Evolutionary conservation across 2,329 filamentous ascomycete genomes (phyloP), one percentile per base, ranked within the genome.

Genomic region (Diaporthe ampelina): DNA sequence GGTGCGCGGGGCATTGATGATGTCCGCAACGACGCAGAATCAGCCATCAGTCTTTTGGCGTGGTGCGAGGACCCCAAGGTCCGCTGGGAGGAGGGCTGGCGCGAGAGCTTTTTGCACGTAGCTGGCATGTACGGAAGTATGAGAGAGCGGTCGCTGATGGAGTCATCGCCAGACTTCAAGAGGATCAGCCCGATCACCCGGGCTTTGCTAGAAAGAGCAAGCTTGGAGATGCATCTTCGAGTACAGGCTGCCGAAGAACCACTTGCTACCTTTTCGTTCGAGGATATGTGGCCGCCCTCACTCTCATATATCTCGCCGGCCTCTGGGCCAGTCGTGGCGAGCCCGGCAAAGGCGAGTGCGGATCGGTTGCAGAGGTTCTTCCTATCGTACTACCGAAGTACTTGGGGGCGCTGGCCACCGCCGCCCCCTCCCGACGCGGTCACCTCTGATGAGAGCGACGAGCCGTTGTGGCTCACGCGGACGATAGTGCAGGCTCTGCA

Each of bases 41-140:
- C 86, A 2, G 91, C 92, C 0, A 86, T 92, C 3, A 88, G 89
- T 0, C 82, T 94, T 21, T 84, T 94, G 5, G 88, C 90, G 0
- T 94, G 91, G 90, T 88, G 90, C 2, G 93, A 94, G 77, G 85
- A 85, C n/a, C 85, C 87, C 2, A 87, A 85, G 24, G 88, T 94
- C 11, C 86, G 86, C 7, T 93, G 92, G 91, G 87, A 90, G 58
- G 89, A 92, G 76, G 91, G 92, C 1, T 94, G 92, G 87, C 86
- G 89, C 21, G 92, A 94, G 80, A 88, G 88, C 35, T 94, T 93
- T 77, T 84, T 91, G 9, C 92, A 94, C 79, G 90, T 90, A 76
- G 89, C 88, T 4, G 93, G 93, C 35, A 90, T 93, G 88, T 91
- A 88, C 79, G 85, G 80, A 58, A 84, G 82, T 32, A 1, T 52